Evolutionary conservation across 2,329 filamentous ascomycete species (phyloP).

Genomic region (Arthroderma uncinatum): DNA sequence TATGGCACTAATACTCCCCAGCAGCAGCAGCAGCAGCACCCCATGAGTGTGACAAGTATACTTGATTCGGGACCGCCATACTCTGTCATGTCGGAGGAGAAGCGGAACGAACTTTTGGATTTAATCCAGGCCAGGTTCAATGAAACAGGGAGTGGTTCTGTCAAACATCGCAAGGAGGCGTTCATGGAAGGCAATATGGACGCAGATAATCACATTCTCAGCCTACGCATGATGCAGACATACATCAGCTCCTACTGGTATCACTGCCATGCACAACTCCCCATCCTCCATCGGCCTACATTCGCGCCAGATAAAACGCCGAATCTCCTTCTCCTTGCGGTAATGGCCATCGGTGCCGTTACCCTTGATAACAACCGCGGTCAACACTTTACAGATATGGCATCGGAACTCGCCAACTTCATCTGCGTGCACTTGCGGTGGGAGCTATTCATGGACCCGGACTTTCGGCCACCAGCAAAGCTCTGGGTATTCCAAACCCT

Average conservation of each 20-base stretch:
- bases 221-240: constrained; percentile 87
- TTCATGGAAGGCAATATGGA: constrained; percentile 69
- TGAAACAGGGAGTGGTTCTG: constrained; percentile 62
- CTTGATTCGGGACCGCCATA: constrained; percentile 71
- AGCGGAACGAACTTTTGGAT: constrained; percentile 70
- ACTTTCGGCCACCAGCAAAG: constrained; percentile 84
- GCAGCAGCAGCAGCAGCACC: constrained; percentile 48
- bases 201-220: constrained; percentile 53
- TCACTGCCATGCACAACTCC: constrained; percentile 86
- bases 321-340: constrained; percentile 69
- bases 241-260: constrained; percentile 92
- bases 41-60: constrained; percentile 81
- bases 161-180: constrained; percentile 62
- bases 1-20: constrained; percentile 32
- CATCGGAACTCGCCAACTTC: constrained; percentile 79
- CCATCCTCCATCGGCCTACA: constrained; percentile 87
- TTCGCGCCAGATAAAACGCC: constrained; percentile 82
- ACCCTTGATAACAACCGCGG: constrained; percentile 77
- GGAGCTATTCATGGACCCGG: constrained; percentile 86
- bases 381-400: constrained; percentile 58
- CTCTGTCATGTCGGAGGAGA: constrained; percentile 72
- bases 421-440: constrained; percentile 87
- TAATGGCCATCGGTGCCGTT: constrained; percentile 86
- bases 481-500: constrained; percentile 93
- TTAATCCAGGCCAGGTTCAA: constrained; percentile 73